phyloP scores from a whole-genome alignment of 495 filamentous ascomycete genomes.

The Trichoderma orchidacearum region DNA sequence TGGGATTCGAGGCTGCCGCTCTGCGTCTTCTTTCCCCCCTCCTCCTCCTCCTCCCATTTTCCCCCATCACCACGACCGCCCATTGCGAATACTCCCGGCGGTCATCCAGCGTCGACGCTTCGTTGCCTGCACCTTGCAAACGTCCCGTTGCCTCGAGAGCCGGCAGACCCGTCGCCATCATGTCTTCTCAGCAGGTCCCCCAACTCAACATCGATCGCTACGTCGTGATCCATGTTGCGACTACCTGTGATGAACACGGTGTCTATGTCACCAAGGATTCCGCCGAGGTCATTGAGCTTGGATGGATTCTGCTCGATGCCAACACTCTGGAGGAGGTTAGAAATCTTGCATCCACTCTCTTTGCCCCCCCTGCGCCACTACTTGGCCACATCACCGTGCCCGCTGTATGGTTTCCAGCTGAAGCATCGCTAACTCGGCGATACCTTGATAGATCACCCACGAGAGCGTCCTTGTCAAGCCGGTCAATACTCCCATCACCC shows the following conservation, averaged over 20 bases:
- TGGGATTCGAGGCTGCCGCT: background rate
- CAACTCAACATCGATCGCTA: conserved; percentile 74
- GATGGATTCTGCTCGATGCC: conserved; percentile 90
- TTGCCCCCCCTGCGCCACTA: background rate
- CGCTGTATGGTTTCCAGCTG: conserved; percentile 5
- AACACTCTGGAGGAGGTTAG: conserved; percentile 83
- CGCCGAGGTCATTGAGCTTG: conserved; percentile 96
- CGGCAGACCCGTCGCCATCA: conserved; percentile 11
- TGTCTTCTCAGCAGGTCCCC: conserved; percentile 31
- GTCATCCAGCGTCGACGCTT: background rate
- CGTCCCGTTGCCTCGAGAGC: background rate
- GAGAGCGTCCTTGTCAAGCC: conserved; percentile 96
- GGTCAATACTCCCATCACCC: conserved; percentile 95
- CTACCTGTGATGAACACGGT: conserved; percentile 96
- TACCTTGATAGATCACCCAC: conserved; percentile 59
- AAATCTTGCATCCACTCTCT: background rate
- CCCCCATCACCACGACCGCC: background rate
- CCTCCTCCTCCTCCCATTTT: background rate
- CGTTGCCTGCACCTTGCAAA: background rate
- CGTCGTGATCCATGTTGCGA: conserved; percentile 94
- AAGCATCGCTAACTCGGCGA: background rate
- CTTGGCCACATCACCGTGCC: conserved; percentile 6
- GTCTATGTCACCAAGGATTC: conserved; percentile 99
- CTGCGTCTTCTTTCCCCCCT: background rate
- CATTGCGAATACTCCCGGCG: background rate